Base-by-base conservation (phyloP, 1,284 basidiomycete species). In the Sporisorium exsertum region DNA sequence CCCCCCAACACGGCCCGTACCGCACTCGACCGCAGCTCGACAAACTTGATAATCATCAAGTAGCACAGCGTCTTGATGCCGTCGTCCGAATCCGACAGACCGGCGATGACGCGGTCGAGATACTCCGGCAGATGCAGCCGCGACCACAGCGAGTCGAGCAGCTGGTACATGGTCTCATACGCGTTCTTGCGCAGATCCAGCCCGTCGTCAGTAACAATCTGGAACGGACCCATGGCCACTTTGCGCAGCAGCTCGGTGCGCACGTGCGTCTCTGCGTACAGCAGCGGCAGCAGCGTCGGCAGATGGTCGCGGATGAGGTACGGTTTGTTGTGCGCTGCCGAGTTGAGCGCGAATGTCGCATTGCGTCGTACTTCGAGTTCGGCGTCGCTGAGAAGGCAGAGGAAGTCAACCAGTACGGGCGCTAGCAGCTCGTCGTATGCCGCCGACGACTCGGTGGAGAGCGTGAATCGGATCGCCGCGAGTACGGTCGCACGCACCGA, bases 201-300 rank as follows among this genome's bases (percentile, higher is more conserved):
- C 56, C 95, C 94, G 78, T 96, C 94, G 81, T 97, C 94, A 37
- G 94, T 93, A 84, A 92, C 94, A 86, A 96, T 94, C 58, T 93
- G 95, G 92, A 95, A 99, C 0, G 97, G 97, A 16, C 97, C 97
- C 97, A 99, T 98, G 83, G 94, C 92, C 9, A 99, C 95, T 7
- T 92, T 93, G 42, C 83, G 78, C 60, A 83, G 59, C 26, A 85
- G 66, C 24, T 85, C 81, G 40, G 65, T 55, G 42, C 94, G 91
- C 80, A 97, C 92, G 60, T 97, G 90, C 40, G 92, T 91, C 16
- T 90, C 89, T 79, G 94, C 93, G 87, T 97, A 97, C 20, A 99
- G 88, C 64, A 89, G 89, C 0, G 95, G 94, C 50, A 98, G 88
- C 2, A 99, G 88, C 0, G 88, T 86, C 1, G 88, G 85, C 22